These are phyloP conservation scores for Alternaria solani DNA, from an alignment of 2,329 filamentous ascomycete genomes.

Conservation along the genomic window DNA sequence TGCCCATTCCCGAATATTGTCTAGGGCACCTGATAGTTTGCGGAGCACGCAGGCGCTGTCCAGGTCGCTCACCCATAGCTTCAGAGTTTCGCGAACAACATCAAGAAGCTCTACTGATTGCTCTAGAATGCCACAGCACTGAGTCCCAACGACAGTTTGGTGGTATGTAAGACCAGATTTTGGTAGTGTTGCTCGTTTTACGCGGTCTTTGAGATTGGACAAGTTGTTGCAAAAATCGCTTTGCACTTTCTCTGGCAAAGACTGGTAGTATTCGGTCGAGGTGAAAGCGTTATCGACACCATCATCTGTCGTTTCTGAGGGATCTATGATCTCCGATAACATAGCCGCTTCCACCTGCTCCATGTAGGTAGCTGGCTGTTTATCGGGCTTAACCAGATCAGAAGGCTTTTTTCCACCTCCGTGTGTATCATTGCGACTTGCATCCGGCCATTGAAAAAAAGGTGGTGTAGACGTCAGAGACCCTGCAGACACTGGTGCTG, in stretches of 20 bases:
- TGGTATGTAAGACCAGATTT: constrained; percentile 20
- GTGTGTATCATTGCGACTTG: too few species aligned
- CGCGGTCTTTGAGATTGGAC: neutral
- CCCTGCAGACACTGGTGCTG: too few species aligned
- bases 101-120: constrained; percentile 21
- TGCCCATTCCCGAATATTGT: constrained; percentile 20
- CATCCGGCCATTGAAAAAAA: constrained; percentile 41
- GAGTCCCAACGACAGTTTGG: constrained; percentile 20
- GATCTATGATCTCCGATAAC: constrained; percentile 6
- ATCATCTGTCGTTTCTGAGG: too few species aligned
- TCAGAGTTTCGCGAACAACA: constrained; percentile 23
- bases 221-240: constrained; percentile 14
- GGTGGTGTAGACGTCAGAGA: constrained; percentile 18
- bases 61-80: constrained; percentile 34
- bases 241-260: constrained; percentile 25
- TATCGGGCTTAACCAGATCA: too few species aligned
- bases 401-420: too few species aligned
- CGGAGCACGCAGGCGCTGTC: constrained; percentile 30
- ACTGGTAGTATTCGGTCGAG: constrained; percentile 36
- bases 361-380: constrained; percentile 16
- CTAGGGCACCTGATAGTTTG: constrained; percentile 40
- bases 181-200: neutral
- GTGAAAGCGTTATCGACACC: constrained; percentile 35
- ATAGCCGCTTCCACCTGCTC: constrained; percentile 38
- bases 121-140: constrained; percentile 21